These are phyloP conservation scores for Diaporthe vexans DNA, from an alignment of 2,329 filamentous ascomycete species.

Conservation along the genomic window DNA sequence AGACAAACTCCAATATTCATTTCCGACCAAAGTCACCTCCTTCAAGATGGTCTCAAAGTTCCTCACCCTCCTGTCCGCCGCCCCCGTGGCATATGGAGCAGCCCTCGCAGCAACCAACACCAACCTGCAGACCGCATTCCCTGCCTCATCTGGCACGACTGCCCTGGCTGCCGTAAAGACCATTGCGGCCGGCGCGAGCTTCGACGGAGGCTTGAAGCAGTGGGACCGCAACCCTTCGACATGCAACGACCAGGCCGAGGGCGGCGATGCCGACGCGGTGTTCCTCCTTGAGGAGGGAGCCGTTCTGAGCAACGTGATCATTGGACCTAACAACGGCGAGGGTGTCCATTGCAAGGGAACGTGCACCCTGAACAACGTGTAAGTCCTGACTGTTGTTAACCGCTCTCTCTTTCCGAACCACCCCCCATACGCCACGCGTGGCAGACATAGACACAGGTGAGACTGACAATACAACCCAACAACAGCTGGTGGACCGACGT, in stretches of 20 bases:
- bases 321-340: slow-evolving; percentile 62
- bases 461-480: slow-evolving; percentile 50
- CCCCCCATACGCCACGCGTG: neutral
- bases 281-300: slow-evolving; percentile 65
- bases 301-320: slow-evolving; percentile 64
- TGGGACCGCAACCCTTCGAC: slow-evolving; percentile 37
- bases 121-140: slow-evolving; percentile 47
- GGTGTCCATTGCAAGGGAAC: slow-evolving; percentile 63
- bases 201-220: slow-evolving; percentile 59
- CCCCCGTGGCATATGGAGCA: slow-evolving; percentile 17
- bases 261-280: slow-evolving; percentile 56
- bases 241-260: slow-evolving; percentile 42
- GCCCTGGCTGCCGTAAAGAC: slow-evolving; percentile 51
- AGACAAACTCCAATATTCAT: neutral
- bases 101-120: slow-evolving; percentile 28
- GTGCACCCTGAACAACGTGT: slow-evolving; percentile 56
- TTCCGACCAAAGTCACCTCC: neutral
- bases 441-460: neutral
- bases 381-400: neutral
- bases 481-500: slow-evolving; percentile 52
- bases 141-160: slow-evolving; percentile 55
- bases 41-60: slow-evolving; percentile 25
- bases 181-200: slow-evolving; percentile 45
- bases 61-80: slow-evolving; percentile 7
- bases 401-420: neutral